Base-by-base conservation (phyloP, 495 filamentous ascomycete genomes). In the Bacidia rubella region DNA sequence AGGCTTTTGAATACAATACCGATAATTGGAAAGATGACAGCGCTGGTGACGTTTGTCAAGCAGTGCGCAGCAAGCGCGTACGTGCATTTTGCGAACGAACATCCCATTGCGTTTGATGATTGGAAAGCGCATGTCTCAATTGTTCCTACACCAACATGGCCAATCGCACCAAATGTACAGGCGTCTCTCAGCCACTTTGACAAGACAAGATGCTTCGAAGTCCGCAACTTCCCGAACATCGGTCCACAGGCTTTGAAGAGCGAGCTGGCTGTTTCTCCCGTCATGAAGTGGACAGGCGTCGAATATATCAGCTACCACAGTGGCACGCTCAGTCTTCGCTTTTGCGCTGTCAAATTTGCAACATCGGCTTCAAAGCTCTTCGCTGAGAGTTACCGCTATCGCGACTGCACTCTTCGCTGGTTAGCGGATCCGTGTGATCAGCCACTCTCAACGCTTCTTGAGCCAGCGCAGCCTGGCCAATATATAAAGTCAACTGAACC, bases 91-190 rank as follows among this genome's bases (percentile, higher is more conserved):
- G 54, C 54, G 12, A 42, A 44, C 4, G 2, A 32, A 2, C 24
- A 44, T 27, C 47, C 47, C 2, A 11, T 55, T 0, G 22, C 3
- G 0, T 47, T 59, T 23, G 11, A 21, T 12, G 35, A 35, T 23
- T 0, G 11, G 10, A 1, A 4, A 11, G 48, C 24, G 0, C n/a
- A 47, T 1, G 51, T 60, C 0, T 12, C 3, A 1, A 22, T 57
- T 0, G 11, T 62, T 2, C 32, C 49, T 0, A 57, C 57, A 1
- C 60, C 60, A 2, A 62, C 60, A 10, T 59, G 47, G 47, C 60
- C 60, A 2, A 54, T 56, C 2, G 1, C 27, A 2, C 1, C 22
- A 0, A n/a, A 25, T 0, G 27, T 59, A 2, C 12, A 21, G 0
- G 22, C 44, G 5, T 17, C 20, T 1, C 38, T 61, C 35, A 11